A percentile compares a stretch with the other conserved stretches of the same genome.
phyloP scores from a whole-genome alignment of 2,329 filamentous ascomycete genomes.

The Aspergillus luchuensis region DNA sequence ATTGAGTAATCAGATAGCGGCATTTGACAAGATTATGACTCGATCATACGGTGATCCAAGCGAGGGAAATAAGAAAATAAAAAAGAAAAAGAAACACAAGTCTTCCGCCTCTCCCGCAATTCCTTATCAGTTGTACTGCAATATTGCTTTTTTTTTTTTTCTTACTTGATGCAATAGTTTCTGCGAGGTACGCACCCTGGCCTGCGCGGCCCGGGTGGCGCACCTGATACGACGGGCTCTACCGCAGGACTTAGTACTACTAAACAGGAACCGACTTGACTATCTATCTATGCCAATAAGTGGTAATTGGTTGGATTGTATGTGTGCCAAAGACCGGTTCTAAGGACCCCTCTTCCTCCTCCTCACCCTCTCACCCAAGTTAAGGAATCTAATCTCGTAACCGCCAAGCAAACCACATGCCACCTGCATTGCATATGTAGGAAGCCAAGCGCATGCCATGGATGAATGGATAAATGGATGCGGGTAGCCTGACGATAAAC shows the following conservation, averaged over 20 bases:
- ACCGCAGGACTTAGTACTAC: neutral
- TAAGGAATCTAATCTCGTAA: neutral
- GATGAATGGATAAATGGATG: neutral
- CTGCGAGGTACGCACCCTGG: neutral
- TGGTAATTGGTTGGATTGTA: too few relatives aligned
- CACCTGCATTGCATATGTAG: constrained; percentile 2
- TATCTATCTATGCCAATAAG: too few relatives aligned
- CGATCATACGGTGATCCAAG: constrained; percentile 6
- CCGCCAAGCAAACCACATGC: constrained; percentile 1
- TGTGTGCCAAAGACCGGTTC: too few relatives aligned
- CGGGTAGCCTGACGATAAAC: neutral
- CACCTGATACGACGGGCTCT: constrained; percentile 4
- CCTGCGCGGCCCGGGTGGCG: neutral
- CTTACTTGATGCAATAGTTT: neutral
- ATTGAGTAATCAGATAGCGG: constrained; percentile 5
- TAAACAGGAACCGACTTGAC: too few relatives aligned
- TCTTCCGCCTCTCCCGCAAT: neutral
- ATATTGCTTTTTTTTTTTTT: neutral
- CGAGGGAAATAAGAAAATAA: neutral
- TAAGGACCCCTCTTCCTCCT: too few relatives aligned
- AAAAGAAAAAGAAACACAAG: too few relatives aligned
- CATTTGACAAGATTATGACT: neutral
- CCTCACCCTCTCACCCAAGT: too few relatives aligned
- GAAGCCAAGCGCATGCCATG: neutral
- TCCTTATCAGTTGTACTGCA: neutral